Base-by-base conservation (phyloP, 1,284 basidiomycete species). In the Phylloboletellus chloephorus region DNA sequence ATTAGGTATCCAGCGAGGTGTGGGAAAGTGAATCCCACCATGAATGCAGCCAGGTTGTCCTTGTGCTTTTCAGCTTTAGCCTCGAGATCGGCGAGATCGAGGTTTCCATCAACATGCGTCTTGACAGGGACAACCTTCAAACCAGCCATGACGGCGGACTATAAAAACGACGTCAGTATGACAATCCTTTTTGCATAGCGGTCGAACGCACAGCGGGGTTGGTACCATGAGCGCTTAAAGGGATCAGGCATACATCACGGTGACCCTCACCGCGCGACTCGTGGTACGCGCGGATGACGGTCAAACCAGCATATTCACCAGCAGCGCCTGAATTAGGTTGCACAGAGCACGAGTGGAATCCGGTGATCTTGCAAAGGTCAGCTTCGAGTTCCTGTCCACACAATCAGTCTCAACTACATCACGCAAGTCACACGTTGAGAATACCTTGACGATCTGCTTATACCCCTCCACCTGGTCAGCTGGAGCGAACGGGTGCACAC, bases 251-350 rank as follows among this genome's bases (percentile, higher is more conserved):
- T 36, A 98, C 78, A 62, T 98, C 79, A 38, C 95, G 79, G 56
- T 95, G 80, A 5, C 73, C 74, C 58, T 98, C 82, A 23, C 89
- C 90, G 23, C 83, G 80, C 39, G 88, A 88, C 60, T 88, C 84
- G 60, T 96, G 92, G 66, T 95, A 98, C 7, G 93, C 94, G 37
- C 87, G 78, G 60, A 98, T 98, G 49, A 97, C 87, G 40, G 79
- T 86, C 24, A 98, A 76, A 20, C 95, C 95, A 25, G 95, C 81
- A 58, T 94, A 98, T 69, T 98, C 95, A 31, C 95, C 95, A 40
- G 86, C 91, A 10, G 95, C 95, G 45, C 95, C 95, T 17, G 94
- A 98, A 67, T 98, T 98, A 41, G 95, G 95, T 65, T 98, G 95
- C 23, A 98, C 73, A 4, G 92, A 95, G 50, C 93, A 92, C 12